Evolutionary conservation across 169 alveolate species (phyloP).

Genomic region (Besnoitia besnoiti): DNA sequence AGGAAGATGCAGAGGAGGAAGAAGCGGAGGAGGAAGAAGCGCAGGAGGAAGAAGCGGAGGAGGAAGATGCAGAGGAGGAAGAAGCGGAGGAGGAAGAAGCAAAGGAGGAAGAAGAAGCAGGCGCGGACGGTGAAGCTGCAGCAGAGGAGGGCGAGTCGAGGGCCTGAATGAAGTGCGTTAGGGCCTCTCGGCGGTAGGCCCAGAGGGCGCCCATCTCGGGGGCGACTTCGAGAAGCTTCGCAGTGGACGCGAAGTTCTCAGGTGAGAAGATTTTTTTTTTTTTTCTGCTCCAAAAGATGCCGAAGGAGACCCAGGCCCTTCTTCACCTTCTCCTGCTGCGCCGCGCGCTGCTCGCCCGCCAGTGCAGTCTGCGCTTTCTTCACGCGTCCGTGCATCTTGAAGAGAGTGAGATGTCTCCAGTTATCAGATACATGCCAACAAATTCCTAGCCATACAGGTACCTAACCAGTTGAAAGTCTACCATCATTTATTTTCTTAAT

Average conservation of each 20-base stretch:
- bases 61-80: constrained; percentile 12
- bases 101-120: background rate
- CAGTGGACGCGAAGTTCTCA: constrained; percentile 46
- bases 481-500: too few relatives aligned
- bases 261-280: constrained; percentile 32
- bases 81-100: constrained; percentile 18
- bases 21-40: background rate
- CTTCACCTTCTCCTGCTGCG: constrained; percentile 32
- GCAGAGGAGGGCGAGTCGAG: background rate
- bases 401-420: background rate
- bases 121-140: background rate
- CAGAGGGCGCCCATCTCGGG: constrained; percentile 57
- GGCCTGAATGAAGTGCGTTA: background rate
- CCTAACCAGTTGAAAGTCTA: too few relatives aligned
- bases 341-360: constrained; percentile 31
- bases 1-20: background rate
- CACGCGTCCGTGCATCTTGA: constrained; percentile 51
- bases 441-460: too few relatives aligned
- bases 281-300: constrained; percentile 43
- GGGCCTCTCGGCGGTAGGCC: constrained; percentile 42
- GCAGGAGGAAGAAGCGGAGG: background rate
- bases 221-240: constrained; percentile 53
- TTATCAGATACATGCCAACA: too few relatives aligned
- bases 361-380: constrained; percentile 6
- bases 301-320: constrained; percentile 34